Evolutionary conservation across 768 basidiomycete species (phyloP), one percentile per base, ranked within the genome.

Genomic region (Gelatoporia subvermispora): DNA sequence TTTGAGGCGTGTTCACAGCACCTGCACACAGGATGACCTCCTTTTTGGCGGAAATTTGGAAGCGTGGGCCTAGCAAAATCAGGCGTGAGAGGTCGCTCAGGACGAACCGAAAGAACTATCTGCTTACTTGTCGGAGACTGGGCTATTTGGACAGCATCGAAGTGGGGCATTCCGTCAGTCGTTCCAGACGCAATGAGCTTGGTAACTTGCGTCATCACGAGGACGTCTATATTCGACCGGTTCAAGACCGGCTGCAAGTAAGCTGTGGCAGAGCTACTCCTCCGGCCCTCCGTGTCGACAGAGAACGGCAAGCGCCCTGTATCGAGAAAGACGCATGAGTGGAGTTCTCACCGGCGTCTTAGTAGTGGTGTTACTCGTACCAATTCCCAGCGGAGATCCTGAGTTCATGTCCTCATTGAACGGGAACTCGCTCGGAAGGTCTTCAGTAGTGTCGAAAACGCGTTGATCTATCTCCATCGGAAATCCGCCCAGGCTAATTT

Each of bases 1-100:
- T 53, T 52, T 71, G 68, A 13, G 72, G 63, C 1, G 66, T 66
- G 41, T 67, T 60, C 34, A 74, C 54, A 2, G 71, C 34, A 20
- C 60, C 61, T 2, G 56, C 61, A 8, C 59, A 48, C 13, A 63
- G 49, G 44, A 63, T 54, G 16, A 59, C 52, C 28, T 61, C 53
- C 10, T 50, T 43, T 4, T 17, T 25, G 5, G 54, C 56, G 22
- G 41, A 48, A n/a, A 54, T 17, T n/a, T 40, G 39, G 16, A 34
- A n/a, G 7, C 43, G 23, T 18, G 25, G 4, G 25, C 46, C 57
- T 45, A 34, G 41, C 4, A 31, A 31, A 31, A 31, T 5, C 13
- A 31, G 5, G 24, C 38, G 37, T 31, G 16, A 31, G 28, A 7
- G n/a, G 28, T 13, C 28, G 28, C 28, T 31, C 7, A 31, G 28